Conservation (phyloP, 257 asterid species). For the Solanum ossicruentum region DNA sequence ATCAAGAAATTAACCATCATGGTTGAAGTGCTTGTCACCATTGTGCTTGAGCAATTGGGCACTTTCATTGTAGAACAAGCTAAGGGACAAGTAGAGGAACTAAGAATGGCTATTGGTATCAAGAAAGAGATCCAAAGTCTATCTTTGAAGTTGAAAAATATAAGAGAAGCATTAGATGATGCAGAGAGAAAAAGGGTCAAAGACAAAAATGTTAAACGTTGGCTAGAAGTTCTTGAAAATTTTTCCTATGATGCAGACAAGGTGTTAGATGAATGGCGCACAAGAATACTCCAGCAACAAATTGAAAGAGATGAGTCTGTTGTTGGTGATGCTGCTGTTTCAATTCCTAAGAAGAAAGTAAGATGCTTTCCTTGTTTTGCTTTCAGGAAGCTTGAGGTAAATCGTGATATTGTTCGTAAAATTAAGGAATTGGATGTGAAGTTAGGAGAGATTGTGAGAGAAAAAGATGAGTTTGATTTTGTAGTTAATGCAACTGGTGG, state of each 20-base stretch:
- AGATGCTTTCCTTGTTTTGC: slow-evolving; percentile 3
- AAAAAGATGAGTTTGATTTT: not conserved
- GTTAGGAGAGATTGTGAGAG: not conserved
- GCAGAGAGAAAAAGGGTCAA: slow-evolving; percentile 3
- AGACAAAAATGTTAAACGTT: not conserved
- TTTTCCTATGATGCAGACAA: slow-evolving; percentile 7
- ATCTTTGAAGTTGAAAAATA: not conserved
- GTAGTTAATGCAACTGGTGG: not conserved
- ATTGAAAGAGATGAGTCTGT: not conserved
- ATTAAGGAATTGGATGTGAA: slow-evolving; percentile 1
- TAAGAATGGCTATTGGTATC: not conserved
- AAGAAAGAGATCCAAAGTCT: slow-evolving; percentile 1
- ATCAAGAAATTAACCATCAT: not conserved
- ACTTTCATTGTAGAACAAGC: not conserved
- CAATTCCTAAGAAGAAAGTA: not conserved
- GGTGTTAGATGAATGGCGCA: slow-evolving; percentile 7
- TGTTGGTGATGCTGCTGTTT: not conserved
- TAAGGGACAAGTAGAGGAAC: not conserved
- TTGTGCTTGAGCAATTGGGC: not conserved
- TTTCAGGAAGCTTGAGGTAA: not conserved
- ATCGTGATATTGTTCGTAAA: not conserved
- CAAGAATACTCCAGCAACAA: not conserved
- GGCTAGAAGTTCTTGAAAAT: slow-evolving; percentile 3
- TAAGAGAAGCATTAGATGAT: not conserved
- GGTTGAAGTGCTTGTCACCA: not conserved